Evolutionary conservation across 2,329 filamentous ascomycete genomes (phyloP).

Genomic region (Aspergillus cejpii): DNA sequence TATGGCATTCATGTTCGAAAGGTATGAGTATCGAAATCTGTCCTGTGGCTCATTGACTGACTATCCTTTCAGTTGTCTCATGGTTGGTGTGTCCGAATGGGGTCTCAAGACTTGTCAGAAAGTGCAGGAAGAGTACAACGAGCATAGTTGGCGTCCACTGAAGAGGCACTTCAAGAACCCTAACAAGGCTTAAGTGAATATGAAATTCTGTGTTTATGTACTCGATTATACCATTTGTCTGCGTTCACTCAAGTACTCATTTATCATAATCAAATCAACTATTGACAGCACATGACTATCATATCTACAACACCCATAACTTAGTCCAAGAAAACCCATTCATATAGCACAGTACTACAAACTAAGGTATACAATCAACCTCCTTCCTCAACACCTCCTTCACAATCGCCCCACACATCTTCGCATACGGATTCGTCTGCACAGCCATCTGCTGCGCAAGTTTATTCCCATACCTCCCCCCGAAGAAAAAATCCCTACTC

Average conservation of each 20-base stretch:
- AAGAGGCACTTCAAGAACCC: conserved; percentile 57
- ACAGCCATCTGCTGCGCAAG: conserved; percentile 53
- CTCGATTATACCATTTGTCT: background rate
- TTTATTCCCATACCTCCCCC: conserved; percentile 51
- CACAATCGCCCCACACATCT: conserved; percentile 57
- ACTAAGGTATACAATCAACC: too few relatives aligned
- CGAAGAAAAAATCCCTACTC: conserved; percentile 49
- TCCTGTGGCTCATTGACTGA: conserved; percentile 21
- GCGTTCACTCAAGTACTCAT: too few relatives aligned
- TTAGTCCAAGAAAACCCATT: too few relatives aligned
- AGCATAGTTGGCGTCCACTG: conserved; percentile 70
- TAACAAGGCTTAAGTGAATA: conserved; percentile 30
- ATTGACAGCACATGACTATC: too few relatives aligned
- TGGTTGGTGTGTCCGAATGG: conserved; percentile 69
- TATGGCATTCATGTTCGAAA: conserved; percentile 61
- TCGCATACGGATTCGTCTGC: conserved; percentile 56
- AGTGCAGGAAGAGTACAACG: conserved; percentile 66
- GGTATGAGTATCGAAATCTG: conserved; percentile 21
- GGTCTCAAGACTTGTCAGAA: conserved; percentile 63
- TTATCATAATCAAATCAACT: too few relatives aligned
- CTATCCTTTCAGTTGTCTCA: conserved; percentile 49
- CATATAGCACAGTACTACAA: too few relatives aligned
- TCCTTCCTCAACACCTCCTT: conserved; percentile 55
- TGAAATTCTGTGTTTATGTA: background rate
- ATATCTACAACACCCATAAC: too few relatives aligned